Base-by-base conservation (phyloP, 2,329 filamentous ascomycete genomes). In the Phialophora chinensis region DNA sequence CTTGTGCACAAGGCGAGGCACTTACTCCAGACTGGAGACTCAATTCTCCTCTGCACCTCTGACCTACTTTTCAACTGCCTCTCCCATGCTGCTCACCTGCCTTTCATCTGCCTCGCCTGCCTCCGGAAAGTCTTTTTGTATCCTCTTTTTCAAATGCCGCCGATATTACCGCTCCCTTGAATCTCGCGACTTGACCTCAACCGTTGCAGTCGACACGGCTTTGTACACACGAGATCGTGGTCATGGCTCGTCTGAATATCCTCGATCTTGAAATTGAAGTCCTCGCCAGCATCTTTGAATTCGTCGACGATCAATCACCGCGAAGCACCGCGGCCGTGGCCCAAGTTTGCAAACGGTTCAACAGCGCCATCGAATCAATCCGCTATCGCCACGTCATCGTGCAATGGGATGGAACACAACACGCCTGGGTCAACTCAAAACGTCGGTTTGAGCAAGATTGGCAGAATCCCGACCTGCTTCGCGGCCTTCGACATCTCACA, bases 201-300 rank as follows among this genome's bases (percentile, higher is more conserved):
- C n/a, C 38, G n/a, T 20, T 4, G 17, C 5, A 42, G 33, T 35
- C 17, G 44, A 20, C 6, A 50, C 47, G 11, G 3, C 47, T 27
- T 14, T 10, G 20, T 3, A 23, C 10, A 29, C 5, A 11, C 25
- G 25, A 11, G 29, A 10, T n/a, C 29, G n/a, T 14, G 35, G 52
- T 31, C 17, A 47, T 54, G 53, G 31, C 59, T 14, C 11, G 49
- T 11, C 23, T 44, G 17, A 50, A 25, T n/a, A 64, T 69, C 25
- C 52, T 63, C 49, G 54, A 56, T 56, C 62, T 71, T 25, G 64
- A 69, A 29, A 35, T 66, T 44, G 69, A 71, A 62, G 44, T 69
- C 35, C 66, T 69, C n/a, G 42, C 64, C 7, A 42, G 38, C 8
- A 63, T 67, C 31, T 60, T 71, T 12, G 44, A 58, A 42, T 64